Conservation (phyloP, 164 flowering plant genomes). For the Tetracentron sinense region DNA sequence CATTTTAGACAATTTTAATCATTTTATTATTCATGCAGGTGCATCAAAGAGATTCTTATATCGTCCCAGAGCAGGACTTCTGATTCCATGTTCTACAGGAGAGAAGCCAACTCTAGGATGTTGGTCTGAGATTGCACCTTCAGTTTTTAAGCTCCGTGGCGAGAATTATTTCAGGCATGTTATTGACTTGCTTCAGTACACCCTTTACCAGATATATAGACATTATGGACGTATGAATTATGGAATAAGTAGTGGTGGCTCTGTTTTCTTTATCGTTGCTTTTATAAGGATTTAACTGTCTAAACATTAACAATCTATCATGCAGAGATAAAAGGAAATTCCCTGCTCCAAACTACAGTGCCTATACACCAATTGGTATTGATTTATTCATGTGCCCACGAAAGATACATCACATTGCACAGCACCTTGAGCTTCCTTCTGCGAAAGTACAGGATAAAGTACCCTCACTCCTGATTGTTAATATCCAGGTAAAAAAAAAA, state of each 20-base stretch:
- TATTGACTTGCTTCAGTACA: neutral
- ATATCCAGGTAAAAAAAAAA: constrained; percentile 96
- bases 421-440: constrained; percentile 85
- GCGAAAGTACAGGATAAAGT: constrained; percentile 50
- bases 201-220: neutral
- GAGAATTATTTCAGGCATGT: constrained; percentile 78
- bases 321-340: constrained; percentile 80
- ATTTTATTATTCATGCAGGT: constrained; percentile 40
- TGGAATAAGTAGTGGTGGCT: neutral
- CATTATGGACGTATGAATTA: neutral
- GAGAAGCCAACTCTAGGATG: constrained; percentile 61
- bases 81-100: constrained; percentile 50
- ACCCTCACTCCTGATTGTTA: constrained; percentile 83
- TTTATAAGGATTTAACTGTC: neutral
- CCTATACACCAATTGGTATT: constrained; percentile 82
- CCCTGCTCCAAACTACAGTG: constrained; percentile 62
- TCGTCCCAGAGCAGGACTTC: constrained; percentile 74
- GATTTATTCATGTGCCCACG: constrained; percentile 70
- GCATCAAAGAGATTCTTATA: constrained; percentile 55
- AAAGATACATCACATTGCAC: constrained; percentile 91
- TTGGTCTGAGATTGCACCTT: constrained; percentile 84
- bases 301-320: constrained; percentile 6
- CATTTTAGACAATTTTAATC: neutral
- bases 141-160: constrained; percentile 80
- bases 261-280: neutral